These are phyloP conservation scores for Taphrina confusa DNA, from an alignment of 1,139 yeast species.

Conservation along the genomic window DNA sequence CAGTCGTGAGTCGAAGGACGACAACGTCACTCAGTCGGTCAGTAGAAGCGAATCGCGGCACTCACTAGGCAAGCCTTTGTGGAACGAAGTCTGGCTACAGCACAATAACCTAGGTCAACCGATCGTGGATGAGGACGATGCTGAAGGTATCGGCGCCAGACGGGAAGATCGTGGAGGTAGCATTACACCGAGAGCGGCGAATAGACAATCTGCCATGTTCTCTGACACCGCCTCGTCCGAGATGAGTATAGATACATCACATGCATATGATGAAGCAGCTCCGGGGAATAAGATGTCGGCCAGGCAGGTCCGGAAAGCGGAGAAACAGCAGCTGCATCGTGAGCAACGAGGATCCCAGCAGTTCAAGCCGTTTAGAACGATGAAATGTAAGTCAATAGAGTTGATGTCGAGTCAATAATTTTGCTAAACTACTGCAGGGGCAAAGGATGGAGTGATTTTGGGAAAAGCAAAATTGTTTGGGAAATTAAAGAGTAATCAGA, in stretches of 20 bases:
- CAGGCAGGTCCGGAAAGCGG: neutral
- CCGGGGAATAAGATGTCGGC: conserved; percentile 10
- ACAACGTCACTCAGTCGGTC: neutral
- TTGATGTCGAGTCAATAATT: neutral
- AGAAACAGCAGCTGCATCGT: conserved; percentile 1
- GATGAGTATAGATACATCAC: neutral
- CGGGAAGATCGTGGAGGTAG: neutral
- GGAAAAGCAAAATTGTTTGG: conserved; percentile 9
- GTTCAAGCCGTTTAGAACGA: conserved; percentile 16
- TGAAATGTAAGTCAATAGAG: neutral
- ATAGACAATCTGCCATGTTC: neutral
- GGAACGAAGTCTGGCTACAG: conserved; percentile 2
- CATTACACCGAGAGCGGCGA: neutral
- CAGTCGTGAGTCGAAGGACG: neutral
- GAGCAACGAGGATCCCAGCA: conserved; percentile 21
- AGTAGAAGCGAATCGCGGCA: neutral
- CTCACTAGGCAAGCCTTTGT: neutral
- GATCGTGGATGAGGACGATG: neutral
- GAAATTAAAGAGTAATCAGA: neutral
- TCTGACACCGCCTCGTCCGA: neutral
- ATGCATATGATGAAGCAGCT: neutral
- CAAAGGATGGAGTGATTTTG: conserved; percentile 13
- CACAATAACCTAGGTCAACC: neutral
- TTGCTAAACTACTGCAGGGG: neutral
- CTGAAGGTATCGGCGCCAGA: neutral